Evolutionary conservation across 305 asterid genomes (phyloP).

Genomic region (Fraxinus latifolia): DNA sequence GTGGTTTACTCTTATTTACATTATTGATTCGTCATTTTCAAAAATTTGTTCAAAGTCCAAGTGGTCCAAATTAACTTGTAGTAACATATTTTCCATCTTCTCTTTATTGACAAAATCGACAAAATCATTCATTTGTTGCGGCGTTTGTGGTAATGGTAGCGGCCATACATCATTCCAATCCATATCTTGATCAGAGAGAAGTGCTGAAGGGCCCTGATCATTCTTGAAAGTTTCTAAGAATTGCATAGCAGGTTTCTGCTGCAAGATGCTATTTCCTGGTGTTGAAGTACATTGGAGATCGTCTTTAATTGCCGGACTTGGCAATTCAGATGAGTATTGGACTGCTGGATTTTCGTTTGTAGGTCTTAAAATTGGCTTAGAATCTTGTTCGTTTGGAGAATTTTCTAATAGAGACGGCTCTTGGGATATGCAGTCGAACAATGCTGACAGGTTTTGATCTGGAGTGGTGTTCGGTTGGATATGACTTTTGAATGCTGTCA

Average conservation of each 20-base stretch:
- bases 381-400: neutral
- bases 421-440: neutral
- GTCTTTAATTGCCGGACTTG: neutral
- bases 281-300: neutral
- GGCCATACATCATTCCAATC: constrained; percentile 9
- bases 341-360: neutral
- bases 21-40: no score
- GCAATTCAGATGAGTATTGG: neutral
- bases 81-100: constrained; percentile 13
- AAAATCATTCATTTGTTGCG: constrained; percentile 8
- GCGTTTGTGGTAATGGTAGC: constrained; percentile 11
- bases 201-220: neutral
- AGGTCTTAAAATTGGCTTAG: neutral
- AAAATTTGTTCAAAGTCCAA: constrained; percentile 15
- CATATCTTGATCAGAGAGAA: constrained; percentile 19
- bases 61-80: constrained; percentile 24
- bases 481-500: neutral
- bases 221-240: no score
- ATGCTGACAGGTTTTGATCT: neutral
- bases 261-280: neutral
- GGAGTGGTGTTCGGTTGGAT: neutral
- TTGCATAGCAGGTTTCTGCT: neutral
- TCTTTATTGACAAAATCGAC: constrained; percentile 13
- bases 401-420: neutral
- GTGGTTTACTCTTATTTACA: neutral